These are phyloP conservation scores for Populus euphratica DNA, from an alignment of 345 rosid species.

Conservation along the genomic window DNA sequence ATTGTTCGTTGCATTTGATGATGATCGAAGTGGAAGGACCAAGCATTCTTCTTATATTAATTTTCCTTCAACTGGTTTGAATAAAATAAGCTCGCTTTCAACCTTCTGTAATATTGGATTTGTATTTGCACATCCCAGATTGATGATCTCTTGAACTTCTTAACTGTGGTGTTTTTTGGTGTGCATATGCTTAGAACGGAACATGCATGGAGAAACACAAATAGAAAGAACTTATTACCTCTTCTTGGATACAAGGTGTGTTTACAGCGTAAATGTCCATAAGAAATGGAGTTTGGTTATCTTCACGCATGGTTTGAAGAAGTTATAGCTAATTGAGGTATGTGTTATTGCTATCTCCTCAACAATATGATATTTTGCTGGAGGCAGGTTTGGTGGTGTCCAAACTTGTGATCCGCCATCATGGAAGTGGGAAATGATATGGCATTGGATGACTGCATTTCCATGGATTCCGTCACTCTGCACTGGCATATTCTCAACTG, in stretches of 20 bases:
- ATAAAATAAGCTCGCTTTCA: neutral
- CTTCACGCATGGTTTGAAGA: slow-evolving; percentile 11
- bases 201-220: slow-evolving; percentile 49
- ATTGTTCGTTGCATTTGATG: neutral
- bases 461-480: slow-evolving; percentile 69
- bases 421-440: slow-evolving; percentile 46
- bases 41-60: neutral
- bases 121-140: slow-evolving; percentile 27
- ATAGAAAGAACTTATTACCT: slow-evolving; percentile 43
- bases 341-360: slow-evolving; percentile 48
- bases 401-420: slow-evolving; percentile 31
- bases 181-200: slow-evolving; percentile 61
- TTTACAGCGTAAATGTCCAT: neutral
- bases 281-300: neutral
- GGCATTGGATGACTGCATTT: slow-evolving; percentile 49
- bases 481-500: slow-evolving; percentile 54
- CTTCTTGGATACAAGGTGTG: slow-evolving; percentile 56
- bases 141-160: slow-evolving; percentile 62
- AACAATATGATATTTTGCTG: slow-evolving; percentile 43
- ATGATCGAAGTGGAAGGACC: neutral
- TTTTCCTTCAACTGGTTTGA: neutral
- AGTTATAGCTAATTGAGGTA: slow-evolving; percentile 28
- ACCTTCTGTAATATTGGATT: neutral
- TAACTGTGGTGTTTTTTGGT: slow-evolving; percentile 63
- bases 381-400: slow-evolving; percentile 30